Evolutionary conservation across 78 protist genomes (phyloP).

Genomic region (Chrysochromulina parva): DNA sequence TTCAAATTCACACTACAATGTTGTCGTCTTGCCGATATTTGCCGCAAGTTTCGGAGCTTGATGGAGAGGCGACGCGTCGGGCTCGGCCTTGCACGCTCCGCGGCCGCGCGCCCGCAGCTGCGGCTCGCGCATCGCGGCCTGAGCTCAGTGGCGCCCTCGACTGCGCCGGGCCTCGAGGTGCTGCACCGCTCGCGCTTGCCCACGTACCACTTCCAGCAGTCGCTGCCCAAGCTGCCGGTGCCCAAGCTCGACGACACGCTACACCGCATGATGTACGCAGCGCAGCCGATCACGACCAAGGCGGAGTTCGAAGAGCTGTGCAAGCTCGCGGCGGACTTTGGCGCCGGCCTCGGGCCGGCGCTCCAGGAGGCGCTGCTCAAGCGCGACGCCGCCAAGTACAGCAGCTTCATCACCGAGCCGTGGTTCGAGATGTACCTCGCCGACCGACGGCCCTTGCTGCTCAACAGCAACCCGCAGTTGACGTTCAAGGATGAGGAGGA

Average conservation of each 20-base stretch:
- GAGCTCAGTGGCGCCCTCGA: no score
- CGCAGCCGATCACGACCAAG: neutral
- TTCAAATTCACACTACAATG: no score
- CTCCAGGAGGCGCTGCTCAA: slow-evolving; percentile 9
- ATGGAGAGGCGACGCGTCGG: no score
- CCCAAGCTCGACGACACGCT: neutral
- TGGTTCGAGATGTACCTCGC: slow-evolving; percentile 60
- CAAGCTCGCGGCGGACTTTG: neutral
- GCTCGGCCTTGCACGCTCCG: no score
- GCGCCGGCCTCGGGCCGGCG: neutral
- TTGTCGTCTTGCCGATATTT: no score
- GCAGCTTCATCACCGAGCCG: slow-evolving; percentile 43
- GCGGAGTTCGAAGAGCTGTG: neutral
- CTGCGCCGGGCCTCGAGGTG: neutral
- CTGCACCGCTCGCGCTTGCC: slow-evolving; percentile 30
- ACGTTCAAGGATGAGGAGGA: neutral
- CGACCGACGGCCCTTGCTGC: slow-evolving; percentile 37
- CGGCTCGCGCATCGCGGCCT: no score
- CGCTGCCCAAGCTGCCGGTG: slow-evolving; percentile 41
- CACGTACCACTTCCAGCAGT: slow-evolving; percentile 32
- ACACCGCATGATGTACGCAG: neutral
- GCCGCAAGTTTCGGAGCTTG: no score
- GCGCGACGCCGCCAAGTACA: neutral
- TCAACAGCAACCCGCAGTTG: slow-evolving; percentile 58
- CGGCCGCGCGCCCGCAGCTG: no score